These are phyloP conservation scores for Fusarium chaquense DNA, from an alignment of 2,329 filamentous ascomycete species.

Conservation along the genomic window DNA sequence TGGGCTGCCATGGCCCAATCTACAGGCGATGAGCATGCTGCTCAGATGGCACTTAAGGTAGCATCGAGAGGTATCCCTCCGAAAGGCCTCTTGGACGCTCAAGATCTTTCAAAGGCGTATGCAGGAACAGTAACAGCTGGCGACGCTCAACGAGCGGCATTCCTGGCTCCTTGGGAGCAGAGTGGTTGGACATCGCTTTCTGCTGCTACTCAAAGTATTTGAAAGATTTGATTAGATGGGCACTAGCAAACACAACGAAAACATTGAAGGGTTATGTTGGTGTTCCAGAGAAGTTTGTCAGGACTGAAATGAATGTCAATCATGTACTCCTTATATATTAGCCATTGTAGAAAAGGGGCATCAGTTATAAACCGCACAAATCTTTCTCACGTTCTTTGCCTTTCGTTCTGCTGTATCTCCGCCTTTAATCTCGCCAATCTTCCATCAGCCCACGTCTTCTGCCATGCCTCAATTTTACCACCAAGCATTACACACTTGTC, in stretches of 20 bases:
- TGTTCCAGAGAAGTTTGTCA: background rate
- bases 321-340: background rate
- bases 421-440: slow-evolving; percentile 77
- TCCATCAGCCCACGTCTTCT: slow-evolving; percentile 80
- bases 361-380: slow-evolving; percentile 21
- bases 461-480: slow-evolving; percentile 85
- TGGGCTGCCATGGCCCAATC: slow-evolving; percentile 81
- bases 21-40: slow-evolving; percentile 65
- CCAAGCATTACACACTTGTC: slow-evolving; percentile 78
- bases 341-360: slow-evolving; percentile 31
- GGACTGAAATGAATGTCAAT: background rate
- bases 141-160: slow-evolving; percentile 81
- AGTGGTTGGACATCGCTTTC: slow-evolving; percentile 73
- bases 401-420: slow-evolving; percentile 59
- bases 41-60: slow-evolving; percentile 85
- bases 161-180: slow-evolving; percentile 83
- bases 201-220: slow-evolving; percentile 45
- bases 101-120: slow-evolving; percentile 78
- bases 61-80: slow-evolving; percentile 81
- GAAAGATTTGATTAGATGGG: background rate
- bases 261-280: background rate
- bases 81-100: slow-evolving; percentile 73
- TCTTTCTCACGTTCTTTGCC: slow-evolving; percentile 11
- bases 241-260: background rate
- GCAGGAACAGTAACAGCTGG: slow-evolving; percentile 76